A percentile compares a stretch with the other conserved stretches of the same genome.
These are phyloP conservation scores for Conticribra guillardii DNA, from an alignment of 108 stramenopile species.

Conservation along the genomic window DNA sequence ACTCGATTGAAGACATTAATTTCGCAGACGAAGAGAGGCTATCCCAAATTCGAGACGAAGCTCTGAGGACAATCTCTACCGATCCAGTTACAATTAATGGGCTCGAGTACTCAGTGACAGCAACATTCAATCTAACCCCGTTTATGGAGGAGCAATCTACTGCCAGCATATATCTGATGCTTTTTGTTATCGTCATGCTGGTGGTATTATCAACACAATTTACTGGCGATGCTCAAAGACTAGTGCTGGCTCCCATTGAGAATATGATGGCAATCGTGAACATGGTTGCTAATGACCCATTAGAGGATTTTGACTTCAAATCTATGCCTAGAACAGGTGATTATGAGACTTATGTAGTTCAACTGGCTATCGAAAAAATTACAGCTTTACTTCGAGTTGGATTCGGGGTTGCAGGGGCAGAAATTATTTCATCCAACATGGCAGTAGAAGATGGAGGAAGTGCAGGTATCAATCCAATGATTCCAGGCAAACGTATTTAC, in stretches of 20 bases:
- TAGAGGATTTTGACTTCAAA: constrained; percentile 57
- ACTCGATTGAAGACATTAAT: constrained; percentile 19
- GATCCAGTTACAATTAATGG: constrained; percentile 33
- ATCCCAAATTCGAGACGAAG: constrained; percentile 12
- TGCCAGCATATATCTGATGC: constrained; percentile 51
- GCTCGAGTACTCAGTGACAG: constrained; percentile 39
- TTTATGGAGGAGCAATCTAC: constrained; percentile 41
- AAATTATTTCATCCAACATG: constrained; percentile 94
- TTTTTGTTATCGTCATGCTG: constrained; percentile 73
- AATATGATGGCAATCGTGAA: constrained; percentile 68
- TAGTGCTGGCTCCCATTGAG: constrained; percentile 78
- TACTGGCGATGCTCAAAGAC: constrained; percentile 68
- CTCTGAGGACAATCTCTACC: constrained; percentile 30
- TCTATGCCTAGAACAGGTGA: constrained; percentile 40
- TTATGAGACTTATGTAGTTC: constrained; percentile 54
- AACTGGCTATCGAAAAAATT: constrained; percentile 53
- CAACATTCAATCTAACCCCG: constrained; percentile 50
- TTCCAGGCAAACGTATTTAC: constrained; percentile 93
- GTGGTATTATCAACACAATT: constrained; percentile 55
- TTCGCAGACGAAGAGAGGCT: constrained; percentile 23
- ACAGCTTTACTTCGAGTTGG: constrained; percentile 53
- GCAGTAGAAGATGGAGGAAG: constrained; percentile 71
- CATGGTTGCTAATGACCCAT: constrained; percentile 63
- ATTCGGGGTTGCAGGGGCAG: constrained; percentile 86
- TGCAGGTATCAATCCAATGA: constrained; percentile 88